These are phyloP conservation scores for Candida sp. DNA, from an alignment of 1,139 yeast species.

Conservation along the genomic window DNA sequence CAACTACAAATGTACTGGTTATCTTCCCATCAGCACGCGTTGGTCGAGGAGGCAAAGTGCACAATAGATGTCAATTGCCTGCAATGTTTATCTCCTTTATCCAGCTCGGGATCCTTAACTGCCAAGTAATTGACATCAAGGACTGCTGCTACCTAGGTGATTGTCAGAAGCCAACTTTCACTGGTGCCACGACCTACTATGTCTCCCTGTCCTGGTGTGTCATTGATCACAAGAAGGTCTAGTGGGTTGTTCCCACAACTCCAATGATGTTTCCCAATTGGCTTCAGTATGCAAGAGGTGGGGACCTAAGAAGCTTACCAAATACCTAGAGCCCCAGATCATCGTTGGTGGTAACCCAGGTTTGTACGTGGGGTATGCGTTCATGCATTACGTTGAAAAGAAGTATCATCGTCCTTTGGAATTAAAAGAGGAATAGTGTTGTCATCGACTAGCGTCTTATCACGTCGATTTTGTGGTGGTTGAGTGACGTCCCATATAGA, in stretches of 20 bases:
- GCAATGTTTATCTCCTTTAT: too few relatives aligned
- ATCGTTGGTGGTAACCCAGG: slow-evolving; percentile 43
- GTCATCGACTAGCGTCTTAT: slow-evolving; percentile 53
- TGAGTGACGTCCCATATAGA: slow-evolving; percentile 38
- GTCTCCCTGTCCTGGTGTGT: slow-evolving; percentile 71
- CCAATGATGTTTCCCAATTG: slow-evolving; percentile 51
- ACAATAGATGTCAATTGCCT: slow-evolving; percentile 59
- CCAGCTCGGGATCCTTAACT: slow-evolving; percentile 55
- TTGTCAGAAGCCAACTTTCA: slow-evolving; percentile 51
- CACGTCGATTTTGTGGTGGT: slow-evolving; percentile 59
- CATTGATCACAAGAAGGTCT: slow-evolving; percentile 65
- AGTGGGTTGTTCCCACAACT: slow-evolving; percentile 49
- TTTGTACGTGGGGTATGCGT: slow-evolving; percentile 39
- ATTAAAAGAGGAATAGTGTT: slow-evolving; percentile 56
- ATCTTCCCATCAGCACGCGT: too few relatives aligned
- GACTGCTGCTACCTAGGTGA: slow-evolving; percentile 57
- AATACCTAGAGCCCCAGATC: slow-evolving; percentile 46
- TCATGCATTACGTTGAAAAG: slow-evolving; percentile 50
- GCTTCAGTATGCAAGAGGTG: slow-evolving; percentile 46
- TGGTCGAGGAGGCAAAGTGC: too few relatives aligned
- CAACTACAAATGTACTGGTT: too few relatives aligned
- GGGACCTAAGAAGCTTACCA: slow-evolving; percentile 29
- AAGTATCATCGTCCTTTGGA: slow-evolving; percentile 49
- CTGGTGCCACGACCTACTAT: slow-evolving; percentile 52
- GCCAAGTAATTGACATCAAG: slow-evolving; percentile 45